Percentiles rank a stretch among this genome's conserved stretches.
These are phyloP conservation scores for Globisporangium nodosum DNA, from an alignment of 352 stramenopile genomes.

Conservation along the genomic window DNA sequence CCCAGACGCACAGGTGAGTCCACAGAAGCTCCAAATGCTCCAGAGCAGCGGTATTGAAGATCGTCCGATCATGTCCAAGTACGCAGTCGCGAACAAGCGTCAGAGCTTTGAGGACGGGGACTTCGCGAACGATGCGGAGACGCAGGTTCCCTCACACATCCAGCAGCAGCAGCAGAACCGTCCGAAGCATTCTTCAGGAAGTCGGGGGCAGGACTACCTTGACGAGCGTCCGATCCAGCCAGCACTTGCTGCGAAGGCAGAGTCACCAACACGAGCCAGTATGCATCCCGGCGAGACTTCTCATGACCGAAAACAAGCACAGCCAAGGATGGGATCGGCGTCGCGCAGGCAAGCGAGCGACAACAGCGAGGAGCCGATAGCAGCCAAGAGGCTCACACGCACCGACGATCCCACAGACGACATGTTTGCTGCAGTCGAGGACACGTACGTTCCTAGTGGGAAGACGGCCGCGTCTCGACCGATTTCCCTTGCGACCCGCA, in stretches of 20 bases:
- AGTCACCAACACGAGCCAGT: neutral
- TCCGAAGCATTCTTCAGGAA: neutral
- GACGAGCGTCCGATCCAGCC: conserved; percentile 41
- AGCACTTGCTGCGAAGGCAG: neutral
- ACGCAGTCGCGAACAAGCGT: conserved; percentile 10
- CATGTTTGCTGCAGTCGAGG: conserved; percentile 2
- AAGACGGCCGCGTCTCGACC: conserved; percentile 3
- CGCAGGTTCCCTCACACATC: no score
- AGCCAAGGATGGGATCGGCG: neutral
- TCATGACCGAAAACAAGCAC: conserved; percentile 1
- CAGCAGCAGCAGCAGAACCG: conserved; percentile 1
- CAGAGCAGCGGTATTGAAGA: conserved; percentile 31
- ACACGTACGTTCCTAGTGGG: conserved; percentile 3
- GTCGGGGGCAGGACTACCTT: neutral
- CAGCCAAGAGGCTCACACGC: neutral
- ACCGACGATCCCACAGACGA: neutral
- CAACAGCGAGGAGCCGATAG: neutral
- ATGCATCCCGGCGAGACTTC: neutral
- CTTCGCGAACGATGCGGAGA: neutral
- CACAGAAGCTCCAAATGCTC: conserved; percentile 38
- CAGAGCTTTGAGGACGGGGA: conserved; percentile 1
- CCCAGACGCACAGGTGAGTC: conserved; percentile 13
- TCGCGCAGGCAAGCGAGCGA: neutral
- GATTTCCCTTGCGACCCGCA: conserved; percentile 45
- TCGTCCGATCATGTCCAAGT: conserved; percentile 31